phyloP scores from a whole-genome alignment of 441 rosid genomes.

The Geranium incanum region DNA sequence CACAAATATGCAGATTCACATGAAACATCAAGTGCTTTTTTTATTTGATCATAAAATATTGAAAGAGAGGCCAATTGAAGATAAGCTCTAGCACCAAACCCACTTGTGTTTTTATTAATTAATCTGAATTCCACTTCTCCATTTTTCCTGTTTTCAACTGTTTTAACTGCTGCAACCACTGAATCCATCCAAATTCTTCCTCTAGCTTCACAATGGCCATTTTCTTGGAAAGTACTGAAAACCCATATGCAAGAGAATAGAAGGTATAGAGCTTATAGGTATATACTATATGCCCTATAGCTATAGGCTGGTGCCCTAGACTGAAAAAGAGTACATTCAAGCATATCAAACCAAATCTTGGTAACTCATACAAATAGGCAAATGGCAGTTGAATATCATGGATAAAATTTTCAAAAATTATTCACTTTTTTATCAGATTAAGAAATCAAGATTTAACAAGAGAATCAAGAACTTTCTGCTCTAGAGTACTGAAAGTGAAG shows the following conservation, averaged over 20 bases:
- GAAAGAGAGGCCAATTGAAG: slow-evolving; percentile 2
- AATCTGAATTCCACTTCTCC: not conserved
- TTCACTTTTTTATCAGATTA: too few species aligned
- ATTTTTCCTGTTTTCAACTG: slow-evolving; percentile 13
- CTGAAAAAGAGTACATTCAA: slow-evolving; percentile 20
- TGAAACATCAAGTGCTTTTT: slow-evolving; percentile 14
- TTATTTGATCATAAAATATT: slow-evolving; percentile 19
- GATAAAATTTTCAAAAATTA: slow-evolving; percentile 20
- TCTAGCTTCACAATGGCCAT: slow-evolving; percentile 4
- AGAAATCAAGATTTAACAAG: not conserved
- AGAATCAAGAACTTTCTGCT: slow-evolving; percentile 25
- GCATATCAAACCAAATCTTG: slow-evolving; percentile 32
- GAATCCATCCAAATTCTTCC: slow-evolving; percentile 23
- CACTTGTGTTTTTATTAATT: slow-evolving; percentile 23
- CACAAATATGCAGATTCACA: not conserved
- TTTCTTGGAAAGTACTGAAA: slow-evolving; percentile 1
- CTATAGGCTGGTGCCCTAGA: slow-evolving; percentile 12
- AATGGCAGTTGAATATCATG: slow-evolving; percentile 25
- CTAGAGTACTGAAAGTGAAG: not conserved
- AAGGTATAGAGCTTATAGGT: slow-evolving; percentile 12
- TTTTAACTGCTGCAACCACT: slow-evolving; percentile 19
- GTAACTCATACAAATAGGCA: slow-evolving; percentile 18
- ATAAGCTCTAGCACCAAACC: slow-evolving; percentile 1
- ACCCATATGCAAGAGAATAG: slow-evolving; percentile 7
- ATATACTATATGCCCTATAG: slow-evolving; percentile 25